Evolutionary conservation across 306 rosid species (phyloP).

Genomic region (Ormosia emarginata): DNA sequence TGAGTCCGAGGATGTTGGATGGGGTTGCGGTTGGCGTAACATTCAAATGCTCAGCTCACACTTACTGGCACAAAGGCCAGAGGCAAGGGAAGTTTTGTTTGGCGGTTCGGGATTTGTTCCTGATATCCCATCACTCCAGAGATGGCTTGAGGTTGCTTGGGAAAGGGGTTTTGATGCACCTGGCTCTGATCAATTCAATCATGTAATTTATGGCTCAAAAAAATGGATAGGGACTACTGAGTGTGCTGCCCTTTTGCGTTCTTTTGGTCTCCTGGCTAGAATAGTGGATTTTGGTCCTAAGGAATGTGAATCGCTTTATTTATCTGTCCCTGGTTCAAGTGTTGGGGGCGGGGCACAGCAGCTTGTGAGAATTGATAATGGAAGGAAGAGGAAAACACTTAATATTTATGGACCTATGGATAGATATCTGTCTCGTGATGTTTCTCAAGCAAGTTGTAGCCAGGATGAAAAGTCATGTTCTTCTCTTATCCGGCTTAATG

Average conservation of each 20-base stretch:
- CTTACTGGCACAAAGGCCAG: slow-evolving; percentile 55
- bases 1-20: slow-evolving; percentile 65
- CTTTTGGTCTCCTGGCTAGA: slow-evolving; percentile 70
- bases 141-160: slow-evolving; percentile 99
- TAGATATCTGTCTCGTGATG: slow-evolving; percentile 26
- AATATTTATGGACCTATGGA: slow-evolving; percentile 42
- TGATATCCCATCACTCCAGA: slow-evolving; percentile 79
- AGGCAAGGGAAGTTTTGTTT: slow-evolving; percentile 58
- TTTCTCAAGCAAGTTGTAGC: slow-evolving; percentile 25
- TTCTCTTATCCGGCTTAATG: slow-evolving; percentile 7
- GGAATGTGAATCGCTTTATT: slow-evolving; percentile 59
- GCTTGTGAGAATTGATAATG: slow-evolving; percentile 10
- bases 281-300: slow-evolving; percentile 82
- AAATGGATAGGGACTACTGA: slow-evolving; percentile 86
- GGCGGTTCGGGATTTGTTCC: slow-evolving; percentile 77
- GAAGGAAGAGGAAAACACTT: slow-evolving; percentile 28
- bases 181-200: slow-evolving; percentile 65
- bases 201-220: slow-evolving; percentile 52
- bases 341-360: slow-evolving; percentile 29
- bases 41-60: slow-evolving; percentile 82
- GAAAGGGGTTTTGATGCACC: slow-evolving; percentile 74
- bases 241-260: slow-evolving; percentile 79
- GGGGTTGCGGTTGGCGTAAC: slow-evolving; percentile 96
- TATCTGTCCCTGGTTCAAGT: slow-evolving; percentile 68
- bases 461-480: slow-evolving; percentile 18